Evolutionary conservation across 495 filamentous ascomycete genomes (phyloP).

Genomic region (Penicillium ochrochloron): DNA sequence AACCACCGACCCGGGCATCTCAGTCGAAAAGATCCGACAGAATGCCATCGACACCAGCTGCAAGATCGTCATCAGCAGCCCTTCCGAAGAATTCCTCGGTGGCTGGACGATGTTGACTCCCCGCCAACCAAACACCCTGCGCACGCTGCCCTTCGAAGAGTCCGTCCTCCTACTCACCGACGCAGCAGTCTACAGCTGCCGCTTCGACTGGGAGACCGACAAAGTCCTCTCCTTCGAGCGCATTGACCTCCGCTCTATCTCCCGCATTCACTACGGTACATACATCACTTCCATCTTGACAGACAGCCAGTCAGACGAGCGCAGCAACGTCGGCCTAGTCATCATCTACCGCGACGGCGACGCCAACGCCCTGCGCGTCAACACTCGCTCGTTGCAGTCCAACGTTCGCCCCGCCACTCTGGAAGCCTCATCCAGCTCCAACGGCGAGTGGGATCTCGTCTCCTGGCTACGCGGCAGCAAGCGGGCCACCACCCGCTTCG

Average conservation of each 20-base stretch:
- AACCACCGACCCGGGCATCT: slow-evolving; percentile 84
- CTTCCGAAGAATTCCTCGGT: slow-evolving; percentile 77
- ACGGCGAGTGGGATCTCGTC: slow-evolving; percentile 42
- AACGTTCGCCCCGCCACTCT: slow-evolving; percentile 39
- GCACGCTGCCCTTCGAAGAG: slow-evolving; percentile 77
- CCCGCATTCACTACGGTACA: slow-evolving; percentile 72
- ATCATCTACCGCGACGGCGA: slow-evolving; percentile 73
- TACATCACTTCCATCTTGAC: slow-evolving; percentile 90
- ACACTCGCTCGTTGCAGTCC: slow-evolving; percentile 80
- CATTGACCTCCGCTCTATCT: slow-evolving; percentile 74
- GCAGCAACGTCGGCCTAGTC: slow-evolving; percentile 80
- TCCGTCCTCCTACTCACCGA: slow-evolving; percentile 85
- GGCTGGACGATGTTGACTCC: slow-evolving; percentile 83
- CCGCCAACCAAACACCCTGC: slow-evolving; percentile 65
- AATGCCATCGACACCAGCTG: slow-evolving; percentile 85
- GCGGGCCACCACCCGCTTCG: slow-evolving; percentile 44
- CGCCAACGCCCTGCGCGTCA: slow-evolving; percentile 70
- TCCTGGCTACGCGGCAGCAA: slow-evolving; percentile 48
- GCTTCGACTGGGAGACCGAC: slow-evolving; percentile 91
- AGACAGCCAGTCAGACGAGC: slow-evolving; percentile 70
- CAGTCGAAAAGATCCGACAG: slow-evolving; percentile 78
- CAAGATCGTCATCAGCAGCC: slow-evolving; percentile 83
- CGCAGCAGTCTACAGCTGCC: slow-evolving; percentile 79
- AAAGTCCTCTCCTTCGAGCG: slow-evolving; percentile 90
- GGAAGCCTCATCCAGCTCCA: slow-evolving; percentile 31